phyloP scores from a whole-genome alignment of 108 stramenopile species.

The Parmales sp. region DNA sequence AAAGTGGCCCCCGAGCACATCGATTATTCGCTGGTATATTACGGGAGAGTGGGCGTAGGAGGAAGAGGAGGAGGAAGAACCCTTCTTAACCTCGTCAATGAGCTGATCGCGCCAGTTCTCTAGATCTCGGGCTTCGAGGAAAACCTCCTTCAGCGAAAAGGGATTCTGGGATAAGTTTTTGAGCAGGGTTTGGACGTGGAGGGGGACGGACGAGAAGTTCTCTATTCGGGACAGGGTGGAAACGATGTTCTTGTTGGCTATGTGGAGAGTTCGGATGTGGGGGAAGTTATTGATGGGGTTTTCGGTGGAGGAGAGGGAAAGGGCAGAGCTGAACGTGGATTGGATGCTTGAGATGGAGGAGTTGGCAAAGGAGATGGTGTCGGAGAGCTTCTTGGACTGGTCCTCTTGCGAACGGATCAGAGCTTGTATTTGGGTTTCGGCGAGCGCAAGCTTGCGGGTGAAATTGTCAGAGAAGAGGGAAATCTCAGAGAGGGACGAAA shows the following conservation, averaged over 20 bases:
- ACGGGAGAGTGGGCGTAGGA: not conserved
- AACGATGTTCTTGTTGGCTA: not conserved
- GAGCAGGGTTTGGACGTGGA: not conserved
- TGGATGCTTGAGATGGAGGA: no score
- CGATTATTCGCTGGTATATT: not conserved
- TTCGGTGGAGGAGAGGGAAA: no score
- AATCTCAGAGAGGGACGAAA: no score
- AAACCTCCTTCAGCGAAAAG: not conserved
- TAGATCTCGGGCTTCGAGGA: not conserved
- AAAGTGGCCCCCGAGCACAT: not conserved
- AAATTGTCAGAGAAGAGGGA: no score
- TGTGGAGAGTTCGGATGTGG: no score
- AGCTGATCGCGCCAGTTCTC: not conserved
- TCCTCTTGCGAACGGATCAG: no score
- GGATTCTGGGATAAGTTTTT: not conserved
- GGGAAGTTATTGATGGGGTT: no score
- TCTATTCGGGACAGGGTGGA: not conserved
- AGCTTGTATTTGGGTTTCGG: no score
- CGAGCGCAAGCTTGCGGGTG: no score
- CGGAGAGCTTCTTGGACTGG: no score
- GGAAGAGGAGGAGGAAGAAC: not conserved
- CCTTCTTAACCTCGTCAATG: not conserved
- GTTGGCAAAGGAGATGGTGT: no score
- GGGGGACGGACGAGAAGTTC: not conserved
- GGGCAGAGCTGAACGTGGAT: no score